phyloP scores from a whole-genome alignment of 805 yeast species.

The Cyberlindnera euphorbiiphila region DNA sequence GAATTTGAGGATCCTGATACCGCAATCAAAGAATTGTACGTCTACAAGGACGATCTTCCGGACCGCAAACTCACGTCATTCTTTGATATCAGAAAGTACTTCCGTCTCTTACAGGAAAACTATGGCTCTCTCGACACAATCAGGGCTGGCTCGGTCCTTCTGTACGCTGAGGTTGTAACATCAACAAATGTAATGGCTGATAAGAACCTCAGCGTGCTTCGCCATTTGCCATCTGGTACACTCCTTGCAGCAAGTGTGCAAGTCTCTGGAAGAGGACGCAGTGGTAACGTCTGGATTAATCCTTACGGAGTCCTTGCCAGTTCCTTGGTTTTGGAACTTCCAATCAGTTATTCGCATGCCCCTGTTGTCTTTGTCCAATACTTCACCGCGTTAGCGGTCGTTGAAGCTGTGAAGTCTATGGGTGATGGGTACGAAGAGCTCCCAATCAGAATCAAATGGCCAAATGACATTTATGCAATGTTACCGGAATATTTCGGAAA shows the following conservation, averaged over 20 bases:
- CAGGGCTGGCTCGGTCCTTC: constrained; percentile 55
- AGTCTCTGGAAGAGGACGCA: constrained; percentile 89
- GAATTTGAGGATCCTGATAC: constrained; percentile 52
- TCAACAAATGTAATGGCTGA: constrained; percentile 83
- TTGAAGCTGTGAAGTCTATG: constrained; percentile 68
- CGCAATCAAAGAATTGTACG: constrained; percentile 52
- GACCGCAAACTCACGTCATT: constrained; percentile 58
- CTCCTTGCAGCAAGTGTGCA: constrained; percentile 75
- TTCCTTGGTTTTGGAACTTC: constrained; percentile 62
- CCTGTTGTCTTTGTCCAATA: constrained; percentile 85
- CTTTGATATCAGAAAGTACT: constrained; percentile 63
- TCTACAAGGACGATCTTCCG: constrained; percentile 45
- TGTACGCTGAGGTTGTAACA: constrained; percentile 86
- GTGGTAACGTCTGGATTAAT: constrained; percentile 92
- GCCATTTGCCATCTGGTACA: constrained; percentile 61
- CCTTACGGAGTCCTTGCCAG: constrained; percentile 90
- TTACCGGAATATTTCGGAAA: constrained; percentile 57
- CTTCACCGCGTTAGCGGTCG: constrained; percentile 74
- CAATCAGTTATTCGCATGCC: constrained; percentile 39
- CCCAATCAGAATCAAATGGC: constrained; percentile 91
- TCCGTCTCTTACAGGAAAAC: constrained; percentile 35
- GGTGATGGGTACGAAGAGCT: constrained; percentile 61
- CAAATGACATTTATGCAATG: constrained; percentile 82
- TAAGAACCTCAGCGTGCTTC: constrained; percentile 57
- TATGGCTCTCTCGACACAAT: constrained; percentile 30